Base-by-base conservation (phyloP, 371 early-diverging fungal species). In the Circinella umbellata region DNA sequence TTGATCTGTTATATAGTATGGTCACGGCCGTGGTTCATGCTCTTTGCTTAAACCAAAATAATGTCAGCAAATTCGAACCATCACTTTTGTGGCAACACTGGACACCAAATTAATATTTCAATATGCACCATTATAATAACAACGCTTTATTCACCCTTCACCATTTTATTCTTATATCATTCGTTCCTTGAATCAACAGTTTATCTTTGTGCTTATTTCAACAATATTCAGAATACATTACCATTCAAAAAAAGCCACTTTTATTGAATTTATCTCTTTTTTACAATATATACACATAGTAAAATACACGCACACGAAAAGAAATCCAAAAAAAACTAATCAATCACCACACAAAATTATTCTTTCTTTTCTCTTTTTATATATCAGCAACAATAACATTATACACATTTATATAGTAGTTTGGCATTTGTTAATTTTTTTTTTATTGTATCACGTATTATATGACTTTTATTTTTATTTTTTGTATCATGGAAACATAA, bases 21-120 rank as follows among this genome's bases (percentile, higher is more conserved):
- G 63, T 15, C 63, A 63, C 38, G 48, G 48, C 11, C 63, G 63
- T 35, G 49, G 49, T 14, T 47, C 63, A 9, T 63, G 63, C 27
- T 46, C 63, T 42, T 36, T 63, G 14, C 47, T 63, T 13, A n/a
- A 48, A 63, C 49, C 63, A 13, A 63, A 63, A 63, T 63, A 63
- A 63, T 15, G 4, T 17, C 36, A 8, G 9, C 13, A 39, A 35
- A 13, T 18, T 37, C 15, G 37, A 36, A n/a, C 37, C 36, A 37
- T 11, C 62, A 61, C 4, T n/a, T 36, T 27, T 27, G 27, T 27
- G 27, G 27, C 27, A 27, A 27, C 27, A 27, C 2, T 27, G 27
- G 2, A 27, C 2, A 27, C 0, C 27, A 27, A 27, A 27, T 27
- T 15, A 34, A 7, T 18, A 6, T 46, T n/a, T 46, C 6, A 17